A percentile compares a stretch with the other conserved stretches of the same genome.
These are phyloP conservation scores for Inga oerstediana DNA, from an alignment of 306 rosid species.

Conservation along the genomic window DNA sequence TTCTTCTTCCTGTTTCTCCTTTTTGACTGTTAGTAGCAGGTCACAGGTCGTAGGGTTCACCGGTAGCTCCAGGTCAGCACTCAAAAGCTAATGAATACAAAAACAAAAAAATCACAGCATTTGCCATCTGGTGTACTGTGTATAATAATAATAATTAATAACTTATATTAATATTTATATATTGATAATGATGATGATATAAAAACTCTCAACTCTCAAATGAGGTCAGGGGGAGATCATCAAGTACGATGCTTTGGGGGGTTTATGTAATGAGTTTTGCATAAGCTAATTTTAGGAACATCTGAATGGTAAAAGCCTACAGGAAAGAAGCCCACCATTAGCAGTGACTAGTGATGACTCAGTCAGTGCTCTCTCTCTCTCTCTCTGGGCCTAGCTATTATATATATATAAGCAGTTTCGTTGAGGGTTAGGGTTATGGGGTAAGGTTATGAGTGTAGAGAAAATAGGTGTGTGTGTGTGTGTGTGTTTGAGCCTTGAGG, in stretches of 20 bases:
- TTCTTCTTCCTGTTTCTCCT: not conserved
- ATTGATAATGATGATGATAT: not conserved
- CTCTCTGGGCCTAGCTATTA: conserved; percentile 8
- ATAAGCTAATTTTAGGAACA: conserved; percentile 49
- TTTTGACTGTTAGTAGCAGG: conserved; percentile 51
- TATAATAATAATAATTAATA: not conserved
- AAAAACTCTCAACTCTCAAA: not conserved
- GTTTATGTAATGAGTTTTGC: conserved; percentile 27
- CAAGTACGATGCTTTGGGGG: not conserved
- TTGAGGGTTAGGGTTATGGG: conserved; percentile 55
- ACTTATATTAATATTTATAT: not conserved
- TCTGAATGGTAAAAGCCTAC: conserved; percentile 34
- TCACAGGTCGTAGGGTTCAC: conserved; percentile 48
- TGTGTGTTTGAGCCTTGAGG: conserved; percentile 43
- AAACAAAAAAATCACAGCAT: not conserved
- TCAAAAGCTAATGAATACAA: conserved; percentile 33
- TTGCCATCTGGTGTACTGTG: not conserved
- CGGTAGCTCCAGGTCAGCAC: conserved; percentile 44
- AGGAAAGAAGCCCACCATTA: conserved; percentile 28
- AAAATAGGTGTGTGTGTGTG: not conserved
- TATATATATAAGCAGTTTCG: conserved; percentile 40
- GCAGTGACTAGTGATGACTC: conserved; percentile 49
- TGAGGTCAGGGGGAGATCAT: not conserved
- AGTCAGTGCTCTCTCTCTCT: conserved; percentile 36
- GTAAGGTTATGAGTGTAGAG: not conserved